These are phyloP conservation scores for Russula emetica DNA, from an alignment of 768 basidiomycete genomes.

Conservation along the genomic window DNA sequence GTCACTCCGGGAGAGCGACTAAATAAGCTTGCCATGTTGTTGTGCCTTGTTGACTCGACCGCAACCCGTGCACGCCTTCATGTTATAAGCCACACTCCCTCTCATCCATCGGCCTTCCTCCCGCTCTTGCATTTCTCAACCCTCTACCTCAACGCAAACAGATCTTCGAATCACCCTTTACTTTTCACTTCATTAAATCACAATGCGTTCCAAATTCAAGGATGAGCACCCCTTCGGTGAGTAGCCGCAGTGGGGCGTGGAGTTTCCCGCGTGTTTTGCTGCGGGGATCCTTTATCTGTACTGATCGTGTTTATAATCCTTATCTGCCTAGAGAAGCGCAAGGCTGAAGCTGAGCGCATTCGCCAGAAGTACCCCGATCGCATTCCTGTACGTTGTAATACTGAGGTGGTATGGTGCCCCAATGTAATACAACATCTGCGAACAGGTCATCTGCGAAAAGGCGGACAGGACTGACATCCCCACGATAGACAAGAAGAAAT, in stretches of 20 bases:
- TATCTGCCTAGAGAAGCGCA: conserved; percentile 81
- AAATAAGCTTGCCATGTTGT: conserved; percentile 21
- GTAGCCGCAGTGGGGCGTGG: conserved; percentile 32
- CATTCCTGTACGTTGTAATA: conserved; percentile 72
- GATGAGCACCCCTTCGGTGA: conserved; percentile 98
- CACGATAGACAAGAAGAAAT: conserved; percentile 99
- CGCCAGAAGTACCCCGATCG: conserved; percentile 98
- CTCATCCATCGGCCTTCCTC: neutral
- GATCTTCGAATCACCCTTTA: neutral
- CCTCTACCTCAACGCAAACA: conserved; percentile 22
- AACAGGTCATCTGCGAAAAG: conserved; percentile 98
- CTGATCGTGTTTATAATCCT: conserved; percentile 34
- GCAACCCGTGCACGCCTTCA: neutral
- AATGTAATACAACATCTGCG: neutral
- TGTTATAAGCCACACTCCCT: conserved; percentile 21
- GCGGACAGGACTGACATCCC: conserved; percentile 98
- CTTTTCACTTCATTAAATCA: conserved; percentile 22
- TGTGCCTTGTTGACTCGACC: conserved; percentile 26
- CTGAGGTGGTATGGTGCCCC: too few species aligned
- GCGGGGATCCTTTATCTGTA: conserved; percentile 34
- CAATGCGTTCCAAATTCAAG: conserved; percentile 94
- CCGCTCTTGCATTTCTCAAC: neutral
- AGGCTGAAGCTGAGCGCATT: conserved; percentile 97
- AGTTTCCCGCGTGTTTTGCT: conserved; percentile 26
- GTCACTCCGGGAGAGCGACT: neutral